These are phyloP conservation scores for Cicer bijugum DNA, from an alignment of 306 rosid species.

Conservation along the genomic window DNA sequence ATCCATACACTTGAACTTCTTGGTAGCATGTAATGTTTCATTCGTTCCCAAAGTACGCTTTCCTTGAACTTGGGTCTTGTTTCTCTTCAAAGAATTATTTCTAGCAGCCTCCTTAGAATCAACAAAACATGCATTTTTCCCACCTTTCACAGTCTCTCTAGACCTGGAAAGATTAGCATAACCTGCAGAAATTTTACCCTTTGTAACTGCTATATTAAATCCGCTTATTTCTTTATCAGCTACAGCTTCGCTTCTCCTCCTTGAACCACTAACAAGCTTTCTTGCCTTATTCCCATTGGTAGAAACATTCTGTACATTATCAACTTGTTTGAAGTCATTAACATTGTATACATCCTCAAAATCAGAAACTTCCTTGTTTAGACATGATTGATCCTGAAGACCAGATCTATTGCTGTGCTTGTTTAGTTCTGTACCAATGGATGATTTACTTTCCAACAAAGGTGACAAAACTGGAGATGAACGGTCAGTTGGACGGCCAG, in stretches of 20 bases:
- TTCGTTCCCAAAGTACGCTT: conserved; percentile 54
- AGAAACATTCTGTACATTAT: conserved; percentile 47
- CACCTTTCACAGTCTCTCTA: conserved; percentile 54
- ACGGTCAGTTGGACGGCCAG: conserved; percentile 48
- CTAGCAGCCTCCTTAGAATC: conserved; percentile 48
- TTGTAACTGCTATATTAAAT: conserved; percentile 45
- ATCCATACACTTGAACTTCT: conserved; percentile 59
- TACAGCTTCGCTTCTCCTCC: conserved; percentile 49
- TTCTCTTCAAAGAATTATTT: conserved; percentile 49
- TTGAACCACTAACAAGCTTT: conserved; percentile 54
- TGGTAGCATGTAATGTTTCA: conserved; percentile 56
- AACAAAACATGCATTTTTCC: conserved; percentile 49
- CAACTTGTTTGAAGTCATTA: conserved; percentile 46
- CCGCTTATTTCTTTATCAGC: conserved; percentile 50
- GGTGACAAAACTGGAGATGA: conserved; percentile 52
- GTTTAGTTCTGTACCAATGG: conserved; percentile 46
- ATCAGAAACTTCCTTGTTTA: conserved; percentile 31
- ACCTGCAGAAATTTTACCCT: conserved; percentile 48
- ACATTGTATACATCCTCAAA: conserved; percentile 42
- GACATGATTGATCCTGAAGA: conserved; percentile 25
- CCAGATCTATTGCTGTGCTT: conserved; percentile 48
- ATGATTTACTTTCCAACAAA: conserved; percentile 49
- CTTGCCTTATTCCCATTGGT: conserved; percentile 54
- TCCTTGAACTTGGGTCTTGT: conserved; percentile 51
- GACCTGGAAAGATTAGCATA: conserved; percentile 47